These are phyloP conservation scores for Kwoniella newhampshirensis DNA, from an alignment of 768 basidiomycete species.

Conservation along the genomic window DNA sequence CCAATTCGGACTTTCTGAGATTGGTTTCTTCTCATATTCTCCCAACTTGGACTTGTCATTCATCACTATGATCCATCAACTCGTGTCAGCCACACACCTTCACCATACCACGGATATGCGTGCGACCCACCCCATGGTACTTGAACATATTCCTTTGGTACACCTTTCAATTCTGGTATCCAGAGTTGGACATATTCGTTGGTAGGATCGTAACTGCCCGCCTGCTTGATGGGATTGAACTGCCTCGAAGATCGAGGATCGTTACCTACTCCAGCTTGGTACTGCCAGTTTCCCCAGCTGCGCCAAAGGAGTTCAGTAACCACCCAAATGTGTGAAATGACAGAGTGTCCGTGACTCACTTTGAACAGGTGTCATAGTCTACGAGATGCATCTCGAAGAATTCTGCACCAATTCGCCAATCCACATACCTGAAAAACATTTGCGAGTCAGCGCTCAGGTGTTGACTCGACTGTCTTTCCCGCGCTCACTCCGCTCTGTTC, in stretches of 20 bases:
- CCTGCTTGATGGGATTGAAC: conserved; percentile 55
- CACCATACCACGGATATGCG: too few species aligned
- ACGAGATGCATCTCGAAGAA: conserved; percentile 56
- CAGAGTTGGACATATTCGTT: conserved; percentile 46
- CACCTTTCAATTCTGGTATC: conserved; percentile 46
- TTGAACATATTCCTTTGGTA: conserved; percentile 42
- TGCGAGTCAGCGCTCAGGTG: too few species aligned
- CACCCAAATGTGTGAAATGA: background rate
- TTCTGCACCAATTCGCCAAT: conserved; percentile 58
- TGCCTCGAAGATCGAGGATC: conserved; percentile 51
- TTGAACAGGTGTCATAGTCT: conserved; percentile 66
- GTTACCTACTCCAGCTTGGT: conserved; percentile 51
- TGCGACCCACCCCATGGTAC: conserved; percentile 51
- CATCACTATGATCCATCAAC: conserved; percentile 12
- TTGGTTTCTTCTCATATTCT: conserved; percentile 38
- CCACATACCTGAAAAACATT: conserved; percentile 46
- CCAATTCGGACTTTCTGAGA: conserved; percentile 43
- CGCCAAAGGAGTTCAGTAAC: background rate
- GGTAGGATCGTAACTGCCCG: conserved; percentile 47
- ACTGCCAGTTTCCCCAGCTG: conserved; percentile 53
- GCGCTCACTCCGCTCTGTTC: too few species aligned
- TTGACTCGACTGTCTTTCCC: too few species aligned
- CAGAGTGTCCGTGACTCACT: too few species aligned
- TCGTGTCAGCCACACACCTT: too few species aligned
- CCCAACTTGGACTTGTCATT: conserved; percentile 28